Percentiles rank a stretch among this genome's conserved stretches.
These are phyloP conservation scores for Cyberlindnera maritima DNA, from an alignment of 805 yeast genomes.

Conservation along the genomic window DNA sequence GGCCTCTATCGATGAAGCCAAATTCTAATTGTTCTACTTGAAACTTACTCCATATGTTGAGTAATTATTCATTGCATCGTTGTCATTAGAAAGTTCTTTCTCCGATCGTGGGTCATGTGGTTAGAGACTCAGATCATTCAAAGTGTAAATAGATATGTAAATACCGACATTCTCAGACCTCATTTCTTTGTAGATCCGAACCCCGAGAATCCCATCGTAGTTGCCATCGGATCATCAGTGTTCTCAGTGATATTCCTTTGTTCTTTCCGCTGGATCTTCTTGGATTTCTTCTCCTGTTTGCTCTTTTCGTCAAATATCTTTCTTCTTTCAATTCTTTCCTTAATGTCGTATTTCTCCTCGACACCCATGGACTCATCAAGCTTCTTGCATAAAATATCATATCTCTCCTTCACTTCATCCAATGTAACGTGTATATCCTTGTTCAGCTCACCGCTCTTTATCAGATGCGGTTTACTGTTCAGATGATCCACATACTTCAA, in stretches of 20 bases:
- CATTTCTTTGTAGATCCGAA: conserved; percentile 49
- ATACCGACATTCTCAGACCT: neutral
- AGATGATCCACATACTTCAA: conserved; percentile 80
- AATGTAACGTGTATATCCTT: conserved; percentile 43
- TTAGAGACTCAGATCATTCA: too few species aligned
- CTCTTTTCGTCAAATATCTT: conserved; percentile 37
- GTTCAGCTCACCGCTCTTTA: conserved; percentile 38
- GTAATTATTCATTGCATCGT: too few species aligned
- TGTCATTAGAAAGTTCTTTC: too few species aligned
- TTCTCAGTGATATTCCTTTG: conserved; percentile 19
- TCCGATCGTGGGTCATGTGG: too few species aligned
- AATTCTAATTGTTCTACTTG: neutral
- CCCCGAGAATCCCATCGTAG: conserved; percentile 58
- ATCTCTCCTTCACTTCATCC: conserved; percentile 44
- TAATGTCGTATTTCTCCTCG: conserved; percentile 32
- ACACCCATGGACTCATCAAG: conserved; percentile 23
- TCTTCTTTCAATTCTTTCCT: conserved; percentile 40
- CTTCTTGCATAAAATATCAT: conserved; percentile 34
- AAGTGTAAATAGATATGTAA: neutral
- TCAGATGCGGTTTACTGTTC: conserved; percentile 67
- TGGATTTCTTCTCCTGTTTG: conserved; percentile 27
- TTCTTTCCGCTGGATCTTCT: conserved; percentile 12
- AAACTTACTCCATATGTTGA: too few species aligned
- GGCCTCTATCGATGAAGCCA: conserved; percentile 6
- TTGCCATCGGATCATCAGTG: conserved; percentile 26